Evolutionary conservation across 1,284 basidiomycete genomes (phyloP), one percentile per base, ranked within the genome.

Genomic region (Cryptococcus amylolentus): DNA sequence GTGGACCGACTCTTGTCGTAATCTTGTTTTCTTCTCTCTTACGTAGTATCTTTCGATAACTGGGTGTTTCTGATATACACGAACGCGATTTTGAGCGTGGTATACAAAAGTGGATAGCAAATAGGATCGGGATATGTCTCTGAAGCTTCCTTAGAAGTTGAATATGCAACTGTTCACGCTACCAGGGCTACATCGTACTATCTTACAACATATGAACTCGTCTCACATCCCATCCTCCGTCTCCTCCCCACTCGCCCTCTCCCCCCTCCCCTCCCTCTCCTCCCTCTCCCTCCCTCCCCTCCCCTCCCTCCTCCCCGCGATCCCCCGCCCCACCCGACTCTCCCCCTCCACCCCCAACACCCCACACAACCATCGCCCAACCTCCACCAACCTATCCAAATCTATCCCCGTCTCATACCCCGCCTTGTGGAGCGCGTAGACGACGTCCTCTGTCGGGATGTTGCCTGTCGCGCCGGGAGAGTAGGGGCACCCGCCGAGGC

Each of bases 401-500:
- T 88, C 81, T 43, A 88, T 79, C 13, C 81, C 82, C 0, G 91
- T 86, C 14, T 82, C 75, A 76, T 89, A 93, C 2, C 81, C 81
- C 6, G 86, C 85, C 26, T 81, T 84, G 49, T 86, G 84, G 5
- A 97, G 81, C 0, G 89, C 88, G 65, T 95, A 92, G 3, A 96
- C 80, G 0, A 95, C 85, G 65, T 93, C 91, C 70, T 95, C 92
- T 0, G 91, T 94, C 0, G 89, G 87, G 27, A 93, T 88, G 66
- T 94, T 94, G n/a, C 91, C 91, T 0, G 89, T 93, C 5, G 92
- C 91, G 1, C 93, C 93, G 0, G 94, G 94, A 0, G 91, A 92
- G 77, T 93, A 98, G 1, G 94, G 93, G 69, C 94, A 97, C 13
- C 93, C 92, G 2, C 94, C 94, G 0, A 97, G 83, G 0, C 93